Conservation (phyloP, 371 early-diverging fungal genomes). For the Mucor racemosus region DNA sequence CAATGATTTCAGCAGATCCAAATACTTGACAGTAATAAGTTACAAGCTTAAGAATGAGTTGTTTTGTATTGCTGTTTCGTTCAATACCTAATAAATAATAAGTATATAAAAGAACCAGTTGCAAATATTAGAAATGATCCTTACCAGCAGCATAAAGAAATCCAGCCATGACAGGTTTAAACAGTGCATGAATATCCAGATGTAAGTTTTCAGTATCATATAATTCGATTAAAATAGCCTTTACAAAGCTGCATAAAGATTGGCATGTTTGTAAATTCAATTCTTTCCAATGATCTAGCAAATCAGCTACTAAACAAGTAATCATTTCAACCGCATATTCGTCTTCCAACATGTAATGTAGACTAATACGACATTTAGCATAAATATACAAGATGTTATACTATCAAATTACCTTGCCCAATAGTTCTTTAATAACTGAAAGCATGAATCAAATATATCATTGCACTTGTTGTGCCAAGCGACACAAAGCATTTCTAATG, state of each 20-base stretch:
- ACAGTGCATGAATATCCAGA: background rate
- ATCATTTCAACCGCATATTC: conserved; percentile 11
- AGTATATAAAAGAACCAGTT: background rate
- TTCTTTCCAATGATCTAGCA: conserved; percentile 28
- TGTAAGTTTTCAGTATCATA: conserved; percentile 4
- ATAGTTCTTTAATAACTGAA: conserved; percentile 32
- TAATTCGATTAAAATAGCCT: conserved; percentile 7
- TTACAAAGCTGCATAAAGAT: conserved; percentile 17
- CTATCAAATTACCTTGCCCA: conserved; percentile 29
- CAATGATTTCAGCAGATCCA: conserved; percentile 30
- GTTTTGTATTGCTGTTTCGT: conserved; percentile 27
- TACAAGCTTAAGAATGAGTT: conserved; percentile 22
- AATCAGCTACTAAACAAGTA: conserved; percentile 16
- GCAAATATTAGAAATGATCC: no score
- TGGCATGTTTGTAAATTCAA: conserved; percentile 24
- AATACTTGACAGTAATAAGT: conserved; percentile 33
- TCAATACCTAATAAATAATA: conserved; percentile 27
- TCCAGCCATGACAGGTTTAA: conserved; percentile 16
- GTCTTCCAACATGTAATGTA: conserved; percentile 11
- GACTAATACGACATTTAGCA: background rate
- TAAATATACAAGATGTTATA: background rate
- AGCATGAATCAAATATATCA: conserved; percentile 30
- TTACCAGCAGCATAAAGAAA: conserved; percentile 26
- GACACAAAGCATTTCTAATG: conserved; percentile 15
- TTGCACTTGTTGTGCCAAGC: conserved; percentile 26